Conservation (phyloP, 768 basidiomycete species). For the Pisolithus marmoratus region DNA sequence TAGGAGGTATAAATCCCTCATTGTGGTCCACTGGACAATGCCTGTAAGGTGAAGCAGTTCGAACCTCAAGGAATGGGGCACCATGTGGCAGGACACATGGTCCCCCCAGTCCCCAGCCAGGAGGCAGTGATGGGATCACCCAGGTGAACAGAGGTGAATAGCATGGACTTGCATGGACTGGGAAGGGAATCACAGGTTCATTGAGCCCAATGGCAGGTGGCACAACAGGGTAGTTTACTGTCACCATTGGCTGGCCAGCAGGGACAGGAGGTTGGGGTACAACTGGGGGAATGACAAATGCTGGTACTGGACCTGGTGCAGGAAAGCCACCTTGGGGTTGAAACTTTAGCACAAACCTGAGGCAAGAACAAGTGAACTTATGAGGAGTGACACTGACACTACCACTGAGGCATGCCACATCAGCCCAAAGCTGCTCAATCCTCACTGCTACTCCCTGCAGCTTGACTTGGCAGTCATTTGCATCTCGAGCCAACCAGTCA, state of each 20-base stretch:
- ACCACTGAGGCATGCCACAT: slow-evolving; percentile 34
- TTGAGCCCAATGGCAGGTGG: too few species aligned
- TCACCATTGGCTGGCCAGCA: too few species aligned
- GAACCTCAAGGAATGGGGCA: slow-evolving; percentile 6
- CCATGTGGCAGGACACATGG: slow-evolving; percentile 36
- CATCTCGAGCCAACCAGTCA: too few species aligned
- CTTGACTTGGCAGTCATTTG: slow-evolving; percentile 71
- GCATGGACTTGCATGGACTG: slow-evolving; percentile 21
- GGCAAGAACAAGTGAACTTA: slow-evolving; percentile 25
- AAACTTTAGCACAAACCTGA: slow-evolving; percentile 1
- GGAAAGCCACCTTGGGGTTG: slow-evolving; percentile 4
- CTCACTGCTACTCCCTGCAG: slow-evolving; percentile 60
- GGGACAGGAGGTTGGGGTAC: too few species aligned
- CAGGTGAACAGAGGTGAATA: slow-evolving; percentile 8
- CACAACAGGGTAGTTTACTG: too few species aligned
- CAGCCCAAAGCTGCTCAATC: slow-evolving; percentile 43
- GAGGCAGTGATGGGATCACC: slow-evolving; percentile 21
- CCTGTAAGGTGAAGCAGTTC: slow-evolving; percentile 1
- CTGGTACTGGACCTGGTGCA: slow-evolving; percentile 1
- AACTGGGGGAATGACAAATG: slow-evolving; percentile 19
- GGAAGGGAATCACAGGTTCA: slow-evolving; percentile 22
- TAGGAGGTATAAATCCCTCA: slow-evolving; percentile 16
- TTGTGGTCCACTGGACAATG: slow-evolving; percentile 10
- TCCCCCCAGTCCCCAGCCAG: slow-evolving; percentile 13
- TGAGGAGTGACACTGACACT: slow-evolving; percentile 38